A percentile compares a stretch with the other conserved stretches of the same genome.
Conservation (phyloP, 176 grass and related monocot genomes). For the Neostapfia colusana region DNA sequence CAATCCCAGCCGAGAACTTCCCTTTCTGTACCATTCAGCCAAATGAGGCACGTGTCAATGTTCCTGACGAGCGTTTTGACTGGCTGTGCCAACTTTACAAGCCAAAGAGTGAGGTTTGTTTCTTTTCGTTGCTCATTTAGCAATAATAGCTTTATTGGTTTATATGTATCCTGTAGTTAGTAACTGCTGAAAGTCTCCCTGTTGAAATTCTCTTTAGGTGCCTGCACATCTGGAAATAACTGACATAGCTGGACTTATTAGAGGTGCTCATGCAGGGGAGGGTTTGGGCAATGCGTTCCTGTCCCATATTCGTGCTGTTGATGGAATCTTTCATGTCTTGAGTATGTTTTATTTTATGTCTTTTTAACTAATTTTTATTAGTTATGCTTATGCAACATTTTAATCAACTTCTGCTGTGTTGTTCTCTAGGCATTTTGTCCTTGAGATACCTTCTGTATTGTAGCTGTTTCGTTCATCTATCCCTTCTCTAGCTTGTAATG, state of each 20-base stretch:
- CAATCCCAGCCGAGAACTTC: conserved; percentile 96
- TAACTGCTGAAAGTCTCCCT: background rate
- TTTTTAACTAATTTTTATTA: background rate
- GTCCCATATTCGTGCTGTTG: conserved; percentile 95
- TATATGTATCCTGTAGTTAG: conserved; percentile 5
- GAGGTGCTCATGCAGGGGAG: conserved; percentile 84
- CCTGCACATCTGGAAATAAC: conserved; percentile 89
- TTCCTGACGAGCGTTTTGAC: conserved; percentile 94
- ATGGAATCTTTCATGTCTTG: conserved; percentile 98
- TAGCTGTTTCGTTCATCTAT: background rate
- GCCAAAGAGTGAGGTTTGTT: conserved; percentile 93
- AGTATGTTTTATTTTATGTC: conserved; percentile 54
- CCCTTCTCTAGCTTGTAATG: background rate
- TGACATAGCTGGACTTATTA: conserved; percentile 94
- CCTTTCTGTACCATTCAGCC: conserved; percentile 98
- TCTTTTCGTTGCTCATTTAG: conserved; percentile 6
- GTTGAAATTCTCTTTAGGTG: conserved; percentile 54
- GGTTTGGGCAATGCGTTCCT: conserved; percentile 91
- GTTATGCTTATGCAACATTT: conserved; percentile 19
- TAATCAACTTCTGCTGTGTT: background rate
- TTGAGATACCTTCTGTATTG: background rate
- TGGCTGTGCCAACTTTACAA: conserved; percentile 92
- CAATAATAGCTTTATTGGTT: background rate
- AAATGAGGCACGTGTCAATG: conserved; percentile 83
- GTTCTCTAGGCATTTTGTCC: background rate